Base-by-base conservation (phyloP, 768 basidiomycete genomes). In the Leccinum pellstonianum region DNA sequence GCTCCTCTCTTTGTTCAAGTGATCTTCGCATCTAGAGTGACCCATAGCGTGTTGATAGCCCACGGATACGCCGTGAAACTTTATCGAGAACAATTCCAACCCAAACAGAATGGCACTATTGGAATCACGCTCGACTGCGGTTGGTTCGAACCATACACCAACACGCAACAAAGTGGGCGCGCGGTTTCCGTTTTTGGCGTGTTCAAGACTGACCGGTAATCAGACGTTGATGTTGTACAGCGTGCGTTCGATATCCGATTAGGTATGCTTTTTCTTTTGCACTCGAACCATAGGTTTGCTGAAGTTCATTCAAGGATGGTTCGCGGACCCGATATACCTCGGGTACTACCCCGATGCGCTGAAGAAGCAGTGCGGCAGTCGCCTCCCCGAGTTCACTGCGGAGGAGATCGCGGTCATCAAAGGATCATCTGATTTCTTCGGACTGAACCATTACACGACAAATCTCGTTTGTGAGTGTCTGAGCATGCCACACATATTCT, bases 51-150 rank as follows among this genome's bases (percentile, higher is more conserved):
- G 52, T 85, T 92, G 37, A 75, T 90, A 21, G 79, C 90, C 2
- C 91, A 93, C 65, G 91, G 89, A 0, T 70, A 81, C 63, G 87
- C 86, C 15, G 84, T 84, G 52, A 84, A 88, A 66, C 66, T 86
- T 10, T 92, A 91, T 68, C 83, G 87, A 29, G 81, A 85, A 27
- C 73, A 86, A 54, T 92, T 84, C 79, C 86, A 90, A 72, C 66
- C 78, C 3, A 72, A 62, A 2, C 89, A 91, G 69, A 76, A 80
- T 9, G 90, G 91, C 21, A 75, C 80, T 62, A 90, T 91, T 63
- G 90, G 90, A 19, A 89, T 93, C 68, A 91, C 90, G 0, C 78
- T 92, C 52, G 91, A 91, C 66, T 86, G 88, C 10, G 86, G 88
- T 69, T 90, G 86, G 87, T 78, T 82, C 23, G 83, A 87, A 70